Evolutionary conservation across 495 filamentous ascomycete species (phyloP).

Genomic region (Penicillium daleae): DNA sequence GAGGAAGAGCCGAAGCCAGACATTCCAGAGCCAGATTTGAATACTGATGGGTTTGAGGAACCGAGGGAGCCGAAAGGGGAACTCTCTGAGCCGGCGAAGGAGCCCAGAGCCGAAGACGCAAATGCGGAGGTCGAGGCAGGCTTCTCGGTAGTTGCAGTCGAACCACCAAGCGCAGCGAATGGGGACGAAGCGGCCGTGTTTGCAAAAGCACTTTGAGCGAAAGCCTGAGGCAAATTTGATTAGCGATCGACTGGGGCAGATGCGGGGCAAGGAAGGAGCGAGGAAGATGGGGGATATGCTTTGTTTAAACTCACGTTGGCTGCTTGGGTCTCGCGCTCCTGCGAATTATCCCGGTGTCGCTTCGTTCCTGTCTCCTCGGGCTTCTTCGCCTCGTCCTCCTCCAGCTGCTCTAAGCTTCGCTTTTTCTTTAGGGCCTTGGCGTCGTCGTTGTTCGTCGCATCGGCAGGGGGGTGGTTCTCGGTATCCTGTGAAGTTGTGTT

Average conservation of each 20-base stretch:
- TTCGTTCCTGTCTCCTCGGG: constrained; percentile 47
- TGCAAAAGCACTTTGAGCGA: constrained; percentile 54
- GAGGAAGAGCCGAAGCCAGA: constrained; percentile 17
- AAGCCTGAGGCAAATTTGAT: constrained; percentile 35
- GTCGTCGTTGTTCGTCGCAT: constrained; percentile 20
- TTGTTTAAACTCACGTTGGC: constrained; percentile 19
- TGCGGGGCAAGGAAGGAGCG: background rate
- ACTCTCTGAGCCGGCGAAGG: constrained; percentile 55
- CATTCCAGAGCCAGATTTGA: constrained; percentile 31
- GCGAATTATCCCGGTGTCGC: constrained; percentile 48
- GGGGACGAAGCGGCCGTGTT: constrained; percentile 56
- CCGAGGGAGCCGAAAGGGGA: constrained; percentile 61
- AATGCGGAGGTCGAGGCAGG: constrained; percentile 55
- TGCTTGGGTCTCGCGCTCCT: constrained; percentile 32
- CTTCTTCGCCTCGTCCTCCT: constrained; percentile 41
- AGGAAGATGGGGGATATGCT: background rate
- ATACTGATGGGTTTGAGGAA: constrained; percentile 44
- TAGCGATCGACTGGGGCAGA: constrained; percentile 2
- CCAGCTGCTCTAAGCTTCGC: constrained; percentile 56
- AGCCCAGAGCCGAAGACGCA: constrained; percentile 53
- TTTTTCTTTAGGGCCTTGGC: constrained; percentile 48
- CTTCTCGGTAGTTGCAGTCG: constrained; percentile 24
- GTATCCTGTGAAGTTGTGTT: constrained; percentile 19
- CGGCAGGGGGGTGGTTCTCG: constrained; percentile 2
- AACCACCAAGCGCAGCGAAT: constrained; percentile 47